Evolutionary conservation across 2,329 filamentous ascomycete genomes (phyloP), one percentile per base, ranked within the genome.

Genomic region (Cladophialophora carrionii): DNA sequence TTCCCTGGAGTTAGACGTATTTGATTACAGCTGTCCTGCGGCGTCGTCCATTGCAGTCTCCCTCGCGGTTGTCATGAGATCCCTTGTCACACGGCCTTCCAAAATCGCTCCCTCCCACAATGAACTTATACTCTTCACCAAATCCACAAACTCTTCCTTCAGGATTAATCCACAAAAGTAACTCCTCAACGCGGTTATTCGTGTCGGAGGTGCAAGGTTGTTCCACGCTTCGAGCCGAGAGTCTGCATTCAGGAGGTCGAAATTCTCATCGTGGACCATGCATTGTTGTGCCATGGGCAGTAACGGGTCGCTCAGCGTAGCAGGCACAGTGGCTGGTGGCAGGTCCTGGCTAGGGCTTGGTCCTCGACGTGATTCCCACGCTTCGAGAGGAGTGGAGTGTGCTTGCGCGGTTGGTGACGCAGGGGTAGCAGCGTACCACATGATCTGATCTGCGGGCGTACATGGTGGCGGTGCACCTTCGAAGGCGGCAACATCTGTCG

Each of bases 111-210:
- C 64, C 48, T 65, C 67, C 78, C 78, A 81, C 20, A 77, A 72
- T 1, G 73, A 72, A 57, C 80, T 77, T 4, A 81, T 70, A 67
- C 78, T 76, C 68, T 77, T 72, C 61, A 77, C 79, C 12, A 81
- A 70, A 29, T 71, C 66, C 29, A 77, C 66, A 59, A 81, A 81
- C 2, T 62, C 70, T 26, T 79, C 77, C 29, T 79, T 75, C 32
- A 80, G 76, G 1, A 81, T 71, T 59, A 78, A 73, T 14, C 74
- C 68, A 56, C 78, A 80, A 52, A 81, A 74, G 75, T 78, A 81
- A 43, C 74, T 63, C 77, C 76, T 9, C 48, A 70, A 31, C 5
- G 56, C 53, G 3, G 56, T 51, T n/a, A 52, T 57, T 10, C 54
- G 37, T 10, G 48, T 46, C 8, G 37, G 37, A 14, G 34, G 29